Evolutionary conservation across 306 rosid genomes (phyloP), one percentile per base, ranked within the genome.

Genomic region (Cicer pinnatifidum): DNA sequence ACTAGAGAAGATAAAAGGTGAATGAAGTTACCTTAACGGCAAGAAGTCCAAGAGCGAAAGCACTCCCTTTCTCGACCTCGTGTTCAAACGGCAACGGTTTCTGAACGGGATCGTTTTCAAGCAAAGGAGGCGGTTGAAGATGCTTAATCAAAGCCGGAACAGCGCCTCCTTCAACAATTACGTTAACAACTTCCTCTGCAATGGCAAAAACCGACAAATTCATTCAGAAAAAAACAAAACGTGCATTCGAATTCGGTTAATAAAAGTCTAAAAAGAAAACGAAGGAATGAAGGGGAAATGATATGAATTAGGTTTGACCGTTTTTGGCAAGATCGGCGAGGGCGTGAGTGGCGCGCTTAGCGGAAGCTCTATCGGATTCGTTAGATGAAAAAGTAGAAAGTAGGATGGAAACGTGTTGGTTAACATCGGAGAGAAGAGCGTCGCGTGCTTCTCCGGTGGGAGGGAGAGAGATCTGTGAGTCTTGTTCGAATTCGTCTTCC

Each of bases 61-160:
- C 99, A 65, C 96, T 86, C 53, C 99, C 97, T 80, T 94, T 94
- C 91, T 94, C 99, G 6, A 94, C 99, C 76, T 94, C 99, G 62
- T 94, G 99, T 78, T 94, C 97, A 67, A 81, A 90, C 13, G 97
- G 97, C 86, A 80, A 85, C 5, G 94, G 89, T 84, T 81, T 91
- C 67, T 61, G 69, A 67, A 73, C 77, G n/a, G 67, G 78, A 54
- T 84, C 96, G 13, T 71, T 50, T 45, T 45, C 20, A 43, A 38
- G 38, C 9, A 56, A 56, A 72, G 91, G 85, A 56, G 99, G 99
- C 60, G 90, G 80, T 78, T 91, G 92, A 61, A 94, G 92, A 77
- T 94, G 99, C 83, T 74, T 89, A 23, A 91, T 97, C 83, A 94
- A 70, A 41, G 92, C 94, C 63, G 96, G 96, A 78, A 94, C 82